These are phyloP conservation scores for Termitomyces sp. DNA, from an alignment of 768 basidiomycete species.

Conservation along the genomic window DNA sequence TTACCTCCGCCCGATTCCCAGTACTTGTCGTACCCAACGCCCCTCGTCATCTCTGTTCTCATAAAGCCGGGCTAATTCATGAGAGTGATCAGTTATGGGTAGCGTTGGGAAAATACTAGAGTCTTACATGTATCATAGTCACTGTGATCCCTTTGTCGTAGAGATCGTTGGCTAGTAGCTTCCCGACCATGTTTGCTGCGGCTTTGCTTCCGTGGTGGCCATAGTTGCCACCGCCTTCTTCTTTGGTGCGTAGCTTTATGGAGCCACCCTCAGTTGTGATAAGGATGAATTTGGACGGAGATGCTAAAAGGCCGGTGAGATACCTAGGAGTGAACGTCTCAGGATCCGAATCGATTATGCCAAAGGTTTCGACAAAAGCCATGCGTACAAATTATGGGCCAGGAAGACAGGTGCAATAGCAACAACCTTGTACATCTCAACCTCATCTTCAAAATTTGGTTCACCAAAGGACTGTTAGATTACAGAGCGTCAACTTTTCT, in stretches of 20 bases:
- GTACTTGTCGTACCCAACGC: slow-evolving; percentile 36
- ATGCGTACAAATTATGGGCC: slow-evolving; percentile 20
- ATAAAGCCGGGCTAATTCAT: slow-evolving; percentile 39
- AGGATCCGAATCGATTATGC: too few relatives aligned
- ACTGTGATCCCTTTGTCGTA: slow-evolving; percentile 31
- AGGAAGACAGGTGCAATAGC: slow-evolving; percentile 37
- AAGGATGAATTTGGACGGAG: slow-evolving; percentile 31
- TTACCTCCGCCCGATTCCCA: slow-evolving; percentile 38
- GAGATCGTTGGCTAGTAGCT: slow-evolving; percentile 33
- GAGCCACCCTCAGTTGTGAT: slow-evolving; percentile 43
- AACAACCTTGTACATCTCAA: slow-evolving; percentile 40
- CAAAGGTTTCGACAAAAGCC: too few relatives aligned
- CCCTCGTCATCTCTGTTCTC: slow-evolving; percentile 40
- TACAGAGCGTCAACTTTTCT: neutral
- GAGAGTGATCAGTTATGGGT: neutral
- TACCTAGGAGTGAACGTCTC: slow-evolving; percentile 1
- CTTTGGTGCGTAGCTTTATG: slow-evolving; percentile 32
- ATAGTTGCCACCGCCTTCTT: slow-evolving; percentile 43
- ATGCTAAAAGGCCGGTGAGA: slow-evolving; percentile 18
- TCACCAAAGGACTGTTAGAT: slow-evolving; percentile 27
- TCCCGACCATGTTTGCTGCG: slow-evolving; percentile 43
- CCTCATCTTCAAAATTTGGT: slow-evolving; percentile 29
- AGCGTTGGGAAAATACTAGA: neutral
- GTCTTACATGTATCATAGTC: slow-evolving; percentile 36
- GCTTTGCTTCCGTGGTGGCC: slow-evolving; percentile 45